A percentile compares a stretch with the other conserved stretches of the same genome.
Conservation (phyloP, 345 rosid species). For the Iberis pinnata region DNA sequence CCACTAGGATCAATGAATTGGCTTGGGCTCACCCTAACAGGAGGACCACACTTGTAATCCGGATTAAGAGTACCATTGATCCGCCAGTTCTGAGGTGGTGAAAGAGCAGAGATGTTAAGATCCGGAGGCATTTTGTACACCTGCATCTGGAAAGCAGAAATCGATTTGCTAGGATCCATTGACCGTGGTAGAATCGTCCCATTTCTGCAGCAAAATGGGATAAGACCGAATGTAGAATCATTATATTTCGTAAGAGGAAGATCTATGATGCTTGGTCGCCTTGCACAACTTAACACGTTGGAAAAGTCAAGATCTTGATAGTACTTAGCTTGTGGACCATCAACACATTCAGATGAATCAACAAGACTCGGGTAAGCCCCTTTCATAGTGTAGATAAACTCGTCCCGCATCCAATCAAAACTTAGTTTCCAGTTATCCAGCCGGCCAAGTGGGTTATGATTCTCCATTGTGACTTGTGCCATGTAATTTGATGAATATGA, state of each 20-base stretch:
- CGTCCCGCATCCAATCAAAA: conserved; percentile 78
- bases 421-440: conserved; percentile 85
- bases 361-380: conserved; percentile 78
- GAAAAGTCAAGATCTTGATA: conserved; percentile 57
- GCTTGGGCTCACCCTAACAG: conserved; percentile 72
- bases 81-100: conserved; percentile 80
- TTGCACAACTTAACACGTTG: conserved; percentile 68
- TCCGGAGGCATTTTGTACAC: conserved; percentile 90
- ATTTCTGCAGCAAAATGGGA: conserved; percentile 78
- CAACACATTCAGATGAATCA: conserved; percentile 67
- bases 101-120: conserved; percentile 58
- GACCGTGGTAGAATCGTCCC: conserved; percentile 75
- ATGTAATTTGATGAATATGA: conserved; percentile 50
- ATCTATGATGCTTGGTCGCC: conserved; percentile 75
- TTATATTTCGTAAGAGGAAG: conserved; percentile 82
- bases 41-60: conserved; percentile 74
- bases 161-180: conserved; percentile 80
- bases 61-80: conserved; percentile 82
- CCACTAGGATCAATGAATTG: conserved; percentile 68
- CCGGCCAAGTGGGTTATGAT: conserved; percentile 72
- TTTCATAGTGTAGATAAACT: conserved; percentile 62
- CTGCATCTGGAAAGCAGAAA: conserved; percentile 72
- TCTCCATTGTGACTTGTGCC: conserved; percentile 66
- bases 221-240: conserved; percentile 56
- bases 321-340: conserved; percentile 54